Evolutionary conservation across 495 filamentous ascomycete species (phyloP), one percentile per base, ranked within the genome.

Genomic region (Trichoderma orchidacearum): DNA sequence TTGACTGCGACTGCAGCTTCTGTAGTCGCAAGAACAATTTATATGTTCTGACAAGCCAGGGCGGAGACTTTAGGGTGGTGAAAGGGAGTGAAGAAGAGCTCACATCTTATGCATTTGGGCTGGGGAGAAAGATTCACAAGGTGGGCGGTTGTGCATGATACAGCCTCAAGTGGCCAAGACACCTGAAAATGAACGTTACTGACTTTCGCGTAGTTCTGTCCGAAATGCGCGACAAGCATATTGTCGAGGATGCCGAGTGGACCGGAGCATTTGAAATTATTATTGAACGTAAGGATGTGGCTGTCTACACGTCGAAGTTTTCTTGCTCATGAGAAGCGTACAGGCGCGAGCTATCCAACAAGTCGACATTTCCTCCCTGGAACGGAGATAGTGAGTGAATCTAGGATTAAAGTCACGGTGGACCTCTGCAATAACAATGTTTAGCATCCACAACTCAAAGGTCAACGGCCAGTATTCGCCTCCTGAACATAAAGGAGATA

Each of bases 1-100:
- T 7, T 1, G 64, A 66, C 48, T 83, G 78, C 64, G 75, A 79
- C 56, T 83, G 80, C 63, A 78, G 75, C 66, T 72, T 72, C 55
- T 80, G 77, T 65, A 61, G 56, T 60, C 74, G 71, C 59, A 73
- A 73, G 61, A 70, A 60, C 15, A 70, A 69, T n/a, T 50, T 72
- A 27, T 77, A 68, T 66, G 32, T 68, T 11, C 64, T 68, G 35
- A 64, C 64, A 4, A 58, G 59, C 9, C 48, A 52, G 7, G 65
- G 62, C 8, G 21, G 8, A 18, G 38, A 62, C 29, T 57, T 74
- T 57, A 70, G 57, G 29, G 59, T 75, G 30, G 58, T 78, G 59
- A 75, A 75, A 53, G 72, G 66, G 15, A 62, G 68, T 50, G 60
- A 66, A 3, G 61, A 62, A 0, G 62, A 54, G 11, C 57, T 75